Conservation (phyloP, 1,139 yeast genomes). For the Taiozyma sp. region DNA sequence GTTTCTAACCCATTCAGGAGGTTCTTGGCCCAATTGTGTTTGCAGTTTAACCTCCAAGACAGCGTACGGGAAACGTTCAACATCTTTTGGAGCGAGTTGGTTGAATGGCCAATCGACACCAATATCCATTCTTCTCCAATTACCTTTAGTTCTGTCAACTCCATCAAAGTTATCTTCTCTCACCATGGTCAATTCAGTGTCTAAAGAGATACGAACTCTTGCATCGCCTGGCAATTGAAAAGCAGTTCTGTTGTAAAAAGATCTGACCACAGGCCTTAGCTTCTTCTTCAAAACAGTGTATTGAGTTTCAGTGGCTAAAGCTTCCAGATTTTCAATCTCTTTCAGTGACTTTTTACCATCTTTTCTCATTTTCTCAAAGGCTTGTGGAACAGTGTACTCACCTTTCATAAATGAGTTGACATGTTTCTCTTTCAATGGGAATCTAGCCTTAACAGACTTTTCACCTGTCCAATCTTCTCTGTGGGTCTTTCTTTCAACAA, state of each 20-base stretch:
- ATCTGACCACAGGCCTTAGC: conserved; percentile 89
- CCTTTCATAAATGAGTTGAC: conserved; percentile 83
- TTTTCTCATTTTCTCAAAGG: conserved; percentile 85
- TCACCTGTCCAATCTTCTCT: conserved; percentile 99
- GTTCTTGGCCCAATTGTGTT: conserved; percentile 97
- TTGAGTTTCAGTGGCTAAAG: conserved; percentile 88
- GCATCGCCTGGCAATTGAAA: conserved; percentile 99
- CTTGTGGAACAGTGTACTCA: conserved; percentile 79
- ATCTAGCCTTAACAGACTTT: conserved; percentile 94
- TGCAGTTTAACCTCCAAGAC: conserved; percentile 94
- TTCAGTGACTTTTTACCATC: conserved; percentile 84
- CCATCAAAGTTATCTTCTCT: conserved; percentile 98
- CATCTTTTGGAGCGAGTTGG: conserved; percentile 78
- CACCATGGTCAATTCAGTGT: conserved; percentile 91
- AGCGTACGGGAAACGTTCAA: conserved; percentile 94
- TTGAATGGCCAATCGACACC: conserved; percentile 95
- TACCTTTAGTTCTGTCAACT: conserved; percentile 77
- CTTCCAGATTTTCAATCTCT: conserved; percentile 89
- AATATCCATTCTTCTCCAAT: conserved; percentile 98
- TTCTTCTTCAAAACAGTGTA: conserved; percentile 79
- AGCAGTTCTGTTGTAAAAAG: conserved; percentile 96
- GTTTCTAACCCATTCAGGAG: conserved; percentile 95
- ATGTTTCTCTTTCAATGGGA: conserved; percentile 84
- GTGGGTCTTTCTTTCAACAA: conserved; percentile 95
- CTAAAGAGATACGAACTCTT: conserved; percentile 94